A percentile compares a stretch with the other conserved stretches of the same genome.
phyloP scores from a whole-genome alignment of 768 basidiomycete species.

The Lactarius evosmus region DNA sequence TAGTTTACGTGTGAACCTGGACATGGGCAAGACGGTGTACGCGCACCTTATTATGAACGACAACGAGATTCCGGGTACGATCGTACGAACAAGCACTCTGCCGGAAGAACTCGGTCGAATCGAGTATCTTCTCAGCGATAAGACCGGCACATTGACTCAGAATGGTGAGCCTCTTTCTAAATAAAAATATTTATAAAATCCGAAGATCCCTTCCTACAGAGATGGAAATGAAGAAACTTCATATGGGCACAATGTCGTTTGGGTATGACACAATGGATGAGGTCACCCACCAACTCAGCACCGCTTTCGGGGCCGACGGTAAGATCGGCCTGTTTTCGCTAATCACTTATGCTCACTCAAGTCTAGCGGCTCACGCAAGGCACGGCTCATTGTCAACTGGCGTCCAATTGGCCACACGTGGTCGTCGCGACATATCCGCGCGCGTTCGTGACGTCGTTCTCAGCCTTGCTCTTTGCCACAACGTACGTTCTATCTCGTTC shows the following conservation, averaged over 20 bases:
- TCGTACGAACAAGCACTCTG: slow-evolving; percentile 95
- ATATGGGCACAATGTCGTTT: slow-evolving; percentile 98
- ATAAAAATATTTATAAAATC: too few relatives aligned
- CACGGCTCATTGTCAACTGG: slow-evolving; percentile 68
- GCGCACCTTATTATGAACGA: slow-evolving; percentile 95
- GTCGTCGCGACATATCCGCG: slow-evolving; percentile 91
- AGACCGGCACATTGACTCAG: slow-evolving; percentile 96
- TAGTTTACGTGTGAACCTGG: slow-evolving; percentile 96
- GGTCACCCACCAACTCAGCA: slow-evolving; percentile 85
- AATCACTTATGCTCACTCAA: neutral
- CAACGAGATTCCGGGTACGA: slow-evolving; percentile 87
- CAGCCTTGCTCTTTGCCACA: slow-evolving; percentile 93
- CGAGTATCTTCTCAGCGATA: slow-evolving; percentile 94
- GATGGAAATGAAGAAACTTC: slow-evolving; percentile 99
- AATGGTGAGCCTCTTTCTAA: slow-evolving; percentile 60
- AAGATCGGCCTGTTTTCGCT: slow-evolving; percentile 39
- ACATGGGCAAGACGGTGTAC: slow-evolving; percentile 99
- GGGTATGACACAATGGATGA: slow-evolving; percentile 99
- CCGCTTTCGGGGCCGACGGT: slow-evolving; percentile 69
- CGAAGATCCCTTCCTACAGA: slow-evolving; percentile 45
- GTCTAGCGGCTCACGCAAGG: slow-evolving; percentile 39
- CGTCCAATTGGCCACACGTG: slow-evolving; percentile 77
- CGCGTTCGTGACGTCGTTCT: slow-evolving; percentile 89
- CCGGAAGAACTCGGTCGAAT: slow-evolving; percentile 96
- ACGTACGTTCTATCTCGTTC: slow-evolving; percentile 50